These are phyloP conservation scores for Cnidoscolus chayamansa DNA, from an alignment of 441 rosid species.

Conservation along the genomic window DNA sequence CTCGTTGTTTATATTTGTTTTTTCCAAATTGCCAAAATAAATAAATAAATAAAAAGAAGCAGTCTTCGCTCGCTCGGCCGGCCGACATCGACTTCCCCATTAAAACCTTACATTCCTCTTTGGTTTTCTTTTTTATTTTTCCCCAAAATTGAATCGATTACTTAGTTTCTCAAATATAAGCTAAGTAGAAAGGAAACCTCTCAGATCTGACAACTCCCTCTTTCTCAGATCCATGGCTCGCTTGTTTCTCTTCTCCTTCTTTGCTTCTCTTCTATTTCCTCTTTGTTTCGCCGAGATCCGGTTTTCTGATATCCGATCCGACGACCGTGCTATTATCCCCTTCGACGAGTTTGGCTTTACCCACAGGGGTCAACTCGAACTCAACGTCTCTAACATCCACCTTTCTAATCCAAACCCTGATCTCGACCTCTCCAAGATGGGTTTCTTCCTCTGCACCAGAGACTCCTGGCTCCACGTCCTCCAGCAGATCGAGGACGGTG, in stretches of 20 bases:
- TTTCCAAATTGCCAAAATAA: no score
- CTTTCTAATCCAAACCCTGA: slow-evolving; percentile 53
- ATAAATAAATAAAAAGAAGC: no score
- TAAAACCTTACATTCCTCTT: background rate
- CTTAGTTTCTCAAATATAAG: background rate
- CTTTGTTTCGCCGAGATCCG: slow-evolving; percentile 62
- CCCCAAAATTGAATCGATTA: no score
- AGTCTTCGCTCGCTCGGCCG: background rate
- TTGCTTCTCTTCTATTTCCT: slow-evolving; percentile 30
- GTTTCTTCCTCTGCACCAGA: slow-evolving; percentile 88
- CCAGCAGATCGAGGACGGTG: slow-evolving; percentile 67
- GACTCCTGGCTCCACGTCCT: slow-evolving; percentile 80
- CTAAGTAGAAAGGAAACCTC: background rate
- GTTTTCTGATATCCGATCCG: slow-evolving; percentile 64
- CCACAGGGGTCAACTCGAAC: slow-evolving; percentile 76
- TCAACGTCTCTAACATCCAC: slow-evolving; percentile 47
- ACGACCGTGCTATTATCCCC: slow-evolving; percentile 56
- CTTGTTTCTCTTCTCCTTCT: slow-evolving; percentile 15
- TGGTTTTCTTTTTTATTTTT: no score
- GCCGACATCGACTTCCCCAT: slow-evolving; percentile 7
- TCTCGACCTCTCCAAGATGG: slow-evolving; percentile 57
- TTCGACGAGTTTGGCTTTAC: slow-evolving; percentile 85
- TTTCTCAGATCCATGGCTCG: slow-evolving; percentile 37
- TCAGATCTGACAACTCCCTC: slow-evolving; percentile 15
- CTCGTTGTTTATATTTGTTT: no score